Percentiles rank a stretch among this genome's conserved stretches.
These are phyloP conservation scores for Solanum sitiens DNA, from an alignment of 257 asterid species.

Conservation along the genomic window DNA sequence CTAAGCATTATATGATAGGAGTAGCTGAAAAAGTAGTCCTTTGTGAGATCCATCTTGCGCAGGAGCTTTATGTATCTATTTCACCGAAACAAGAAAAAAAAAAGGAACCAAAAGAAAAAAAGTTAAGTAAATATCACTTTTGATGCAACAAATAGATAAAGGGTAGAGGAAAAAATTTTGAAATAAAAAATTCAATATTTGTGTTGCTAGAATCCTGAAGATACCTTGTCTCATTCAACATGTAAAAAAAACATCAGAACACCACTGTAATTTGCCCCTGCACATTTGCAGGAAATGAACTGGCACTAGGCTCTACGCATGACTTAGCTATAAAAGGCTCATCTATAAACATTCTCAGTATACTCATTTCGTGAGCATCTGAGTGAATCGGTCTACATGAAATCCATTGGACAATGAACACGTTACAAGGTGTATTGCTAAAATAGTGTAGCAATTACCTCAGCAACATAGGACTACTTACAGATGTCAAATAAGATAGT, in stretches of 20 bases:
- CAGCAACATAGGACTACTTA: conserved; percentile 12
- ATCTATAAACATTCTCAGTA: not conserved
- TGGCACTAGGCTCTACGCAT: conserved; percentile 29
- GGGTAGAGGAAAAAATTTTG: not conserved
- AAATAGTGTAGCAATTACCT: conserved; percentile 17
- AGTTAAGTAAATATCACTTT: conserved; percentile 13
- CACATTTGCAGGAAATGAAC: conserved; percentile 38
- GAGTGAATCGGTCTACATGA: not conserved
- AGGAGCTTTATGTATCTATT: conserved; percentile 91
- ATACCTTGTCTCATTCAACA: conserved; percentile 70
- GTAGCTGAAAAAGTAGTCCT: conserved; percentile 97
- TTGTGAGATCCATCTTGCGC: conserved; percentile 76
- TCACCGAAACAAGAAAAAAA: conserved; percentile 20
- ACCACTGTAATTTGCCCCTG: conserved; percentile 58
- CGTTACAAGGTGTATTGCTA: not conserved
- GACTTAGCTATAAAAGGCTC: conserved; percentile 27
- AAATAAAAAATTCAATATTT: conserved; percentile 6
- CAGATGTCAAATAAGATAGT: conserved; percentile 9
- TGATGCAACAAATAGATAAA: not conserved
- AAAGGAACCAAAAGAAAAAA: conserved; percentile 1
- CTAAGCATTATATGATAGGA: conserved; percentile 85
- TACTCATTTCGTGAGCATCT: not conserved
- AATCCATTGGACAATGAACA: not conserved
- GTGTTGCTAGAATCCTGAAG: conserved; percentile 39
- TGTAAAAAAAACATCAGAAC: conserved; percentile 52